Percentiles rank a stretch among this genome's conserved stretches.
phyloP scores from a whole-genome alignment of 2,329 filamentous ascomycete species.

The Penicillium polonicum region DNA sequence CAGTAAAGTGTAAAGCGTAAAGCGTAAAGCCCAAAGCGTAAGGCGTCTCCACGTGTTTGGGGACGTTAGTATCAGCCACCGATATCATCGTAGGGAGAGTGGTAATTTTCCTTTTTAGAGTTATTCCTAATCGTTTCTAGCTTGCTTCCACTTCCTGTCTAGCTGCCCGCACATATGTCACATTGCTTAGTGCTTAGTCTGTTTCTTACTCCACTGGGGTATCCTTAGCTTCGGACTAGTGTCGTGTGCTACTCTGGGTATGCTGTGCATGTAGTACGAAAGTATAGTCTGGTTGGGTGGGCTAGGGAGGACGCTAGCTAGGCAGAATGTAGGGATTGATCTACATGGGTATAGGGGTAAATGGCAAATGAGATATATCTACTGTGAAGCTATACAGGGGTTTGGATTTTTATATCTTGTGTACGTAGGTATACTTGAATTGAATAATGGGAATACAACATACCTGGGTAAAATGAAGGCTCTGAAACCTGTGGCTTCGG shows the following conservation, averaged over 20 bases:
- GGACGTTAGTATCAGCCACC: conserved; percentile 7
- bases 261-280: not conserved
- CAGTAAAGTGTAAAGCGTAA: not conserved
- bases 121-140: conserved; percentile 3
- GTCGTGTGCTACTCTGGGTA: not conserved
- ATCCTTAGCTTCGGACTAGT: not conserved
- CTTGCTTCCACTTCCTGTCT: not conserved
- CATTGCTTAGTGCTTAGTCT: conserved; percentile 1
- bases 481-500: not conserved
- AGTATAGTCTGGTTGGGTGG: not conserved
- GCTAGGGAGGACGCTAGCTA: not conserved
- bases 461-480: not conserved
- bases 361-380: not conserved
- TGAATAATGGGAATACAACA: not conserved
- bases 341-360: not conserved
- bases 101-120: conserved; percentile 6
- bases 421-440: not conserved
- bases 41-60: conserved; percentile 1
- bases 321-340: not conserved
- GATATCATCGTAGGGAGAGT: conserved; percentile 2
- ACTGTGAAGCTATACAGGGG: not conserved
- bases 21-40: not conserved
- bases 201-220: not conserved
- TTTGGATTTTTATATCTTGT: not conserved
- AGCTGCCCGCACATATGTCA: not conserved